A percentile compares a stretch with the other conserved stretches of the same genome.
These are phyloP conservation scores for Orbilia brochopaga DNA, from an alignment of 2,329 filamentous ascomycete species.

Conservation along the genomic window DNA sequence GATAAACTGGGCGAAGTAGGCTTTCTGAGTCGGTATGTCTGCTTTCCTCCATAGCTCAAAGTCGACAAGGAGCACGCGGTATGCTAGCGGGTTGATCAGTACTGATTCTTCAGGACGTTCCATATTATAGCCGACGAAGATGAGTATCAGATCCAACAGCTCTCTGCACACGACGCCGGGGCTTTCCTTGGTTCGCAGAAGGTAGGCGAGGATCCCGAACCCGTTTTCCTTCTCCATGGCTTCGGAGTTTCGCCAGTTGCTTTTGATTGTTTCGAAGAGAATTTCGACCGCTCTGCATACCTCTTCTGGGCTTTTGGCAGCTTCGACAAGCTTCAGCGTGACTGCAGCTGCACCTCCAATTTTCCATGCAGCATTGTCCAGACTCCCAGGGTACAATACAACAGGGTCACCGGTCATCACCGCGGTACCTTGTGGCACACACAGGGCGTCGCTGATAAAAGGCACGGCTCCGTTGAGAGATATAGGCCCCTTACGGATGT, in stretches of 20 bases:
- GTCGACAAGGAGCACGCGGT: slow-evolving; percentile 88
- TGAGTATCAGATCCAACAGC: slow-evolving; percentile 76
- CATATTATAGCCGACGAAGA: slow-evolving; percentile 87
- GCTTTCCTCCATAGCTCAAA: slow-evolving; percentile 90
- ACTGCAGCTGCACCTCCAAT: slow-evolving; percentile 89
- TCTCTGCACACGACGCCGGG: slow-evolving; percentile 64
- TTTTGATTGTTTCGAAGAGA: slow-evolving; percentile 81
- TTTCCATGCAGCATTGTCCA: slow-evolving; percentile 92
- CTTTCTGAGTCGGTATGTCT: slow-evolving; percentile 74
- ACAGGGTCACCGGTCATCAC: slow-evolving; percentile 83
- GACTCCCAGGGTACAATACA: slow-evolving; percentile 76
- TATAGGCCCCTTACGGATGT: slow-evolving; percentile 61
- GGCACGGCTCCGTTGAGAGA: slow-evolving; percentile 88
- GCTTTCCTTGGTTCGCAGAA: slow-evolving; percentile 70
- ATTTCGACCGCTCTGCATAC: slow-evolving; percentile 80
- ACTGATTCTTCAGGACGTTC: slow-evolving; percentile 82
- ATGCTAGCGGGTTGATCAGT: slow-evolving; percentile 93
- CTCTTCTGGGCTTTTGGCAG: slow-evolving; percentile 72
- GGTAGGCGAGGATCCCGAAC: slow-evolving; percentile 82
- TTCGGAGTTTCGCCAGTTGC: slow-evolving; percentile 96
- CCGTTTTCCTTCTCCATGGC: slow-evolving; percentile 97
- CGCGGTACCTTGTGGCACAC: slow-evolving; percentile 78
- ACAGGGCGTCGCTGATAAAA: slow-evolving; percentile 85
- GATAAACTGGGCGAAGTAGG: slow-evolving; percentile 92
- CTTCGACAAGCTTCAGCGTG: slow-evolving; percentile 81